Percentiles rank a stretch among this genome's conserved stretches.
phyloP scores from a whole-genome alignment of 2,329 filamentous ascomycete genomes.

The Venturia nashicola region DNA sequence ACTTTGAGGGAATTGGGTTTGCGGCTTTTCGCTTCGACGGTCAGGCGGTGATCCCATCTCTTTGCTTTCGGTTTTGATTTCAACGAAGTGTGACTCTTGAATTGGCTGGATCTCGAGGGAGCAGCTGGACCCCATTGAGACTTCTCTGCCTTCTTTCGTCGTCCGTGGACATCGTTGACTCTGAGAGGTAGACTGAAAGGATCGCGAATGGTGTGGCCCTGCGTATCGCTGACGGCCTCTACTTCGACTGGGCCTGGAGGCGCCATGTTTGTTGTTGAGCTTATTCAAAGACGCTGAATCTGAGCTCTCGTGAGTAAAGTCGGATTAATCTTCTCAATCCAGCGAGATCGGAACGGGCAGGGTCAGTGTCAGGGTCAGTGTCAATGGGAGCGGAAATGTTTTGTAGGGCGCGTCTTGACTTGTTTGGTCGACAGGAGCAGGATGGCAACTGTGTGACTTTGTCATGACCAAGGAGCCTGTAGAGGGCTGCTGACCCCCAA shows the following conservation, averaged over 20 bases:
- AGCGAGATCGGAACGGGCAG: neutral
- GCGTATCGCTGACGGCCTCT: slow-evolving; percentile 33
- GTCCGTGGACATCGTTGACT: slow-evolving; percentile 52
- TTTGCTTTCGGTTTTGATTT: slow-evolving; percentile 60
- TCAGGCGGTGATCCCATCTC: slow-evolving; percentile 55
- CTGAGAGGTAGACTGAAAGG: slow-evolving; percentile 39
- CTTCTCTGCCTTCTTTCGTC: slow-evolving; percentile 59
- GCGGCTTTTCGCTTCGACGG: slow-evolving; percentile 41
- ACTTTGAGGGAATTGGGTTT: slow-evolving; percentile 58
- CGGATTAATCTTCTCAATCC: neutral
- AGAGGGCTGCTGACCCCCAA: too few species aligned
- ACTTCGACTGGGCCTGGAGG: slow-evolving; percentile 24
- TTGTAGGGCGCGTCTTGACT: neutral
- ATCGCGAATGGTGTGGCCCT: slow-evolving; percentile 31
- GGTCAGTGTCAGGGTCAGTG: neutral
- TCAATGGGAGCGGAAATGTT: neutral
- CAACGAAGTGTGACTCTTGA: slow-evolving; percentile 57
- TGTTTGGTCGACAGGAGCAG: neutral
- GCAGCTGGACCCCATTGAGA: slow-evolving; percentile 66
- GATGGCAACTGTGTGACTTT: neutral
- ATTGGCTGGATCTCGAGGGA: slow-evolving; percentile 66
- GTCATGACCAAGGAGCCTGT: neutral
- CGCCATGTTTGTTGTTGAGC: too few species aligned
- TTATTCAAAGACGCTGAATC: neutral
- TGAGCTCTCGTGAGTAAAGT: too few species aligned